Evolutionary conservation across 176 grass and related monocot species (phyloP), one percentile per base, ranked within the genome.

Genomic region (Hsuehochloa calcarea): DNA sequence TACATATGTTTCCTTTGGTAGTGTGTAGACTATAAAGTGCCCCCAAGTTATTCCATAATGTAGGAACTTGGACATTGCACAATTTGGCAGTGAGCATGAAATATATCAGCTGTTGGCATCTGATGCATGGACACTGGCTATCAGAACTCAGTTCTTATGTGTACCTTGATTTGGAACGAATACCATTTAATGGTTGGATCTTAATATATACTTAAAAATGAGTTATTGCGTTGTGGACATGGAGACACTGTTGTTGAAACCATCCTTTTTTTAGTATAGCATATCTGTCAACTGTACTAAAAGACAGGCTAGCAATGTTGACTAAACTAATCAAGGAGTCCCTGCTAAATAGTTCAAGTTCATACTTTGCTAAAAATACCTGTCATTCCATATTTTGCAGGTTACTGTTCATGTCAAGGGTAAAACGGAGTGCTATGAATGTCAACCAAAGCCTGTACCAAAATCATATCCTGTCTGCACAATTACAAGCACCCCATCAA

Each of bases 401-500:
- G 97, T 99, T 71, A 96, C 97, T 59, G 93, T 99, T 84, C 97
- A 99, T 71, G 90, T 92, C 72, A 99, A 96, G 84, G 97, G 97
- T 79, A 90, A 85, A 96, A 99, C 97, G 55, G 97, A 99, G 72
- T 99, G 97, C 74, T 99, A 99, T 74, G 97, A 99, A 26, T 99
- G 97, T 82, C 92, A 99, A 72, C 86, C 97, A 85, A 99, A 99
- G 86, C 97, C 97, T 72, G 84, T 94, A 23, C 90, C 88, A 3
- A 99, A 94, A 76, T 92, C 90, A 65, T 99, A 96, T 82, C 97
- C 97, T 74, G 97, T 99, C 76, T 99, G 97, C 80, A 99, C 97
- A 43, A 99, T 99, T 76, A 99, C 97, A 62, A 99, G 91, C 85
- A 99, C 97, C 17, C 97, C 97, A 25, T 99, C 93, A 2, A 99